Conservation (phyloP, 495 filamentous ascomycete species). For the Sordaria brevicollis region DNA sequence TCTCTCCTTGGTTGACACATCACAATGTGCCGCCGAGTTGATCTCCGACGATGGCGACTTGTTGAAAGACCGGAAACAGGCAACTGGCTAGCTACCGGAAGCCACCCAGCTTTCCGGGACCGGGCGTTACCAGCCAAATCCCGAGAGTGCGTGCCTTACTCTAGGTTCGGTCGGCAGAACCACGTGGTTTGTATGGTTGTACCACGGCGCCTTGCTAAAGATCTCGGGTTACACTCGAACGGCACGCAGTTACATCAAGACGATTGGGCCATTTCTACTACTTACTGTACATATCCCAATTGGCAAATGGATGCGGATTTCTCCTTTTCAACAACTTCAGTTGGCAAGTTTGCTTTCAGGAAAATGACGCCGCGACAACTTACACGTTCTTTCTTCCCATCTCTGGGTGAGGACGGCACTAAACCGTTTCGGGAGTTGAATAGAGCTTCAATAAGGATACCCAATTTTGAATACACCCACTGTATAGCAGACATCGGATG, state of each 20-base stretch:
- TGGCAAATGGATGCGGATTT: background rate
- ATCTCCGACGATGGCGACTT: background rate
- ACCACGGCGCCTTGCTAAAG: background rate
- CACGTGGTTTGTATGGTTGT: background rate
- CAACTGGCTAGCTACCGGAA: background rate
- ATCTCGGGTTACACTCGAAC: background rate
- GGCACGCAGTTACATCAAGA: background rate
- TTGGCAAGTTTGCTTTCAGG: background rate
- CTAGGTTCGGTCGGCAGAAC: background rate
- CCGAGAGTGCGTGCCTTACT: background rate
- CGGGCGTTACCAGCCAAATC: background rate
- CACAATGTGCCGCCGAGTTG: background rate
- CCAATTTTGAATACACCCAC: background rate
- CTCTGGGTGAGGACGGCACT: background rate
- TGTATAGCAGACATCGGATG: background rate
- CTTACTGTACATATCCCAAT: too few species aligned
- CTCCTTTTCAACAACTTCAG: background rate
- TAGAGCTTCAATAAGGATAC: constrained; percentile 22
- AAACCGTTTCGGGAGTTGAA: constrained; percentile 23
- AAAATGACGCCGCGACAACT: background rate
- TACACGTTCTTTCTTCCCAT: background rate
- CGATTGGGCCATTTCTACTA: background rate
- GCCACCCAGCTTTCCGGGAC: background rate
- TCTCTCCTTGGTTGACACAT: background rate
- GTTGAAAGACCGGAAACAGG: background rate